Evolutionary conservation across 1,284 basidiomycete species (phyloP).

Genomic region (Anthracocystis setariae): DNA sequence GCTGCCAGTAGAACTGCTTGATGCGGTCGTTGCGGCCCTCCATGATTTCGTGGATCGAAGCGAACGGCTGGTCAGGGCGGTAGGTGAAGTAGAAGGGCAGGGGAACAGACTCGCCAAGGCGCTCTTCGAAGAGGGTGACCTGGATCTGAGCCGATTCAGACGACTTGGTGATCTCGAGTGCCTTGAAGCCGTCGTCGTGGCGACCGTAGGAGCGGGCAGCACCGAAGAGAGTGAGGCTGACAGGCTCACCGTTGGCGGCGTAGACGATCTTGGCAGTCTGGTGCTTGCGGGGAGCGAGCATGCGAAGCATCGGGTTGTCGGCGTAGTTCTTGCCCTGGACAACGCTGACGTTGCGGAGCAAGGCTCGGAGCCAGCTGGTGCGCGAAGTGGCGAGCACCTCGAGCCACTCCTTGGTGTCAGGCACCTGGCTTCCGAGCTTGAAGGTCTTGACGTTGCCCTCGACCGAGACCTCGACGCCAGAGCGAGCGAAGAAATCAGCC

Average conservation of each 20-base stretch:
- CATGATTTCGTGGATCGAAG: constrained; percentile 91
- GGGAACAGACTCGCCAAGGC: constrained; percentile 79
- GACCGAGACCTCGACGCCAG: constrained; percentile 72
- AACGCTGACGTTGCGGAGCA: constrained; percentile 82
- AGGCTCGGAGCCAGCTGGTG: constrained; percentile 86
- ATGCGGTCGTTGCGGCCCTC: constrained; percentile 87
- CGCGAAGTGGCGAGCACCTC: constrained; percentile 82
- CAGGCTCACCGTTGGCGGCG: constrained; percentile 71
- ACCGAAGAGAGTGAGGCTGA: constrained; percentile 75
- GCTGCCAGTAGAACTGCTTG: constrained; percentile 72
- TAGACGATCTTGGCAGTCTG: constrained; percentile 79
- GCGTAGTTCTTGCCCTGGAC: constrained; percentile 73
- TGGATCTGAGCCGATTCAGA: constrained; percentile 72
- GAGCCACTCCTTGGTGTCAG: constrained; percentile 76
- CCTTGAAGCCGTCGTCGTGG: constrained; percentile 82
- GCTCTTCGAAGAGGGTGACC: constrained; percentile 85
- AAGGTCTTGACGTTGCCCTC: constrained; percentile 70
- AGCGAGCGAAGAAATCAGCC: constrained; percentile 64
- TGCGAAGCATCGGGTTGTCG: constrained; percentile 87
- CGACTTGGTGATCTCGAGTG: constrained; percentile 73
- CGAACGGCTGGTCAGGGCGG: constrained; percentile 86
- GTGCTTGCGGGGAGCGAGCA: constrained; percentile 81
- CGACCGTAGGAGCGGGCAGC: constrained; percentile 81
- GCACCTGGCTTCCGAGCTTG: constrained; percentile 44
- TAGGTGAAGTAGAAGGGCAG: constrained; percentile 85